Evolutionary conservation across 169 alveolate species (phyloP), one percentile per base, ranked within the genome.

Genomic region (Ichthyophthirius multifiliis): DNA sequence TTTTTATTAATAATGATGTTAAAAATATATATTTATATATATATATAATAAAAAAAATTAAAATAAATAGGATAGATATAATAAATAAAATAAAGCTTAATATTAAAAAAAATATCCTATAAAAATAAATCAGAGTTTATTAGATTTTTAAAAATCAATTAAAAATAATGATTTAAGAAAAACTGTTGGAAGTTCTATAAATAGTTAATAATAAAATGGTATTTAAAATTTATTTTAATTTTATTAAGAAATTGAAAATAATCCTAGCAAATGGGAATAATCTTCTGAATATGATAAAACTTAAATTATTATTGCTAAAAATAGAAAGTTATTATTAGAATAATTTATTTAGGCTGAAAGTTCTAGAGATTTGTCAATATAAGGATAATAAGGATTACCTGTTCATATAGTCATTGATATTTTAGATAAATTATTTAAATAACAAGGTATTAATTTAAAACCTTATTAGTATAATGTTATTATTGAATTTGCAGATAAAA

Each of bases 1-100:
- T 89, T 27, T 81, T 88, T 20, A 37, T 65, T 43, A 65, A 37
- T 30, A 18, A 65, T 41, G 76, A 37, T 12, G 48, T 44, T 13
- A n/a, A 31, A 37, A 37, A 32, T 43, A 43, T 74, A 47, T 0
- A 12, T 18, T 47, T 6, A 27, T 1, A 13, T 55, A 13, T 27
- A 3, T 55, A 3, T 27, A 23, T 3, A 27, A 1, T 16, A 12
- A 46, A 46, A 27, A 27, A 15, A 16, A 10, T 27, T 55, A 1
- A 46, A 46, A n/a, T 13, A 4, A 12, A 15, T 4, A 55, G 71
- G 71, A 39, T 55, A 55, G 71, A 55, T 0, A 20, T 15, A 55
- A 55, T 55, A 4, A 55, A 13, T 55, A 7, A 15, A 55, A 39
- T 34, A 55, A 12, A 18, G 41, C 4, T n/a, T n/a, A n/a, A n/a